Evolutionary conservation across 2,329 filamentous ascomycete species (phyloP).

Genomic region (Plectosphaerella cucumerina): DNA sequence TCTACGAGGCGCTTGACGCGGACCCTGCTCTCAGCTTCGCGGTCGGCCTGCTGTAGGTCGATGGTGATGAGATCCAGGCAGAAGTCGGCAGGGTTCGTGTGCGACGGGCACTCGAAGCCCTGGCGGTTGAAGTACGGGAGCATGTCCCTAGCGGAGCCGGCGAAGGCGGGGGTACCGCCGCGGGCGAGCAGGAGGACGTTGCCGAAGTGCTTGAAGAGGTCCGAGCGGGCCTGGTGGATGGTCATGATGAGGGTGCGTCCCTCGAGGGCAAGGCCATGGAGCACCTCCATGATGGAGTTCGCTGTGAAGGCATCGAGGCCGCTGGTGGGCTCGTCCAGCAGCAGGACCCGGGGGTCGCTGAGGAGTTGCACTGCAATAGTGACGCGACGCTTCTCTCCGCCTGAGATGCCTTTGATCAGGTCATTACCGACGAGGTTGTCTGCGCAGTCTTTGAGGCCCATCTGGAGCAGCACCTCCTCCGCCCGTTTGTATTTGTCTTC

Average conservation of each 20-base stretch:
- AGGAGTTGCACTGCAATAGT: slow-evolving; percentile 75
- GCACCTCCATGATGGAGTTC: slow-evolving; percentile 70
- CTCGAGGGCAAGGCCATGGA: slow-evolving; percentile 66
- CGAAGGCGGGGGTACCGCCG: slow-evolving; percentile 65
- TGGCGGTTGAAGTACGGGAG: slow-evolving; percentile 57
- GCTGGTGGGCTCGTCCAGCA: slow-evolving; percentile 74
- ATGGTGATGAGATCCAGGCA: slow-evolving; percentile 73
- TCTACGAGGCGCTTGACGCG: slow-evolving; percentile 59
- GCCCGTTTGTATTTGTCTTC: slow-evolving; percentile 64
- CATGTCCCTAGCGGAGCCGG: slow-evolving; percentile 61
- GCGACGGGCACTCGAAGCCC: slow-evolving; percentile 61
- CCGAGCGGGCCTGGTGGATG: slow-evolving; percentile 72
- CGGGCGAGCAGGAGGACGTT: slow-evolving; percentile 67
- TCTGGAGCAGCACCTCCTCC: slow-evolving; percentile 67
- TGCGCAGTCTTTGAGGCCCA: slow-evolving; percentile 75
- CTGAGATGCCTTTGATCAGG: slow-evolving; percentile 72
- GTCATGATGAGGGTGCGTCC: slow-evolving; percentile 72
- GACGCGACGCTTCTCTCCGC: slow-evolving; percentile 73
- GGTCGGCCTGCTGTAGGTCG: slow-evolving; percentile 61
- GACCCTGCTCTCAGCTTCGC: slow-evolving; percentile 58
- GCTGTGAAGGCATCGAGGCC: slow-evolving; percentile 77
- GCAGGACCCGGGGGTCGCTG: slow-evolving; percentile 67
- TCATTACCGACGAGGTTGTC: slow-evolving; percentile 71
- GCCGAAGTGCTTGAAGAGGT: slow-evolving; percentile 68
- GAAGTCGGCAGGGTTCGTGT: slow-evolving; percentile 75